Evolutionary conservation across 2,329 filamentous ascomycete species (phyloP).

Genomic region (Trichoderma semiorbis): DNA sequence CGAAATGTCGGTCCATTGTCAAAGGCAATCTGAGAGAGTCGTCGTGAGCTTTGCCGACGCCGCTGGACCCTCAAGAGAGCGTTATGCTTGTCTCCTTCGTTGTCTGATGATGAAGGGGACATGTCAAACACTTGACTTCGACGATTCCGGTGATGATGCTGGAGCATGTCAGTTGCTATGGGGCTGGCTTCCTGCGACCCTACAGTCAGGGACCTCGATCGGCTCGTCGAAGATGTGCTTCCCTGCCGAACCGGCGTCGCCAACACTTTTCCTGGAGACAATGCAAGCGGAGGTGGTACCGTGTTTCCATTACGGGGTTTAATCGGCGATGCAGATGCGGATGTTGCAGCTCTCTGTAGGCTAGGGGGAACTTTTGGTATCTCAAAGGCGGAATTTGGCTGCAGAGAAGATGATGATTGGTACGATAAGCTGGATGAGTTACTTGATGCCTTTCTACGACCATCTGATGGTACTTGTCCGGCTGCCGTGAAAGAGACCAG

Average conservation of each 20-base stretch:
- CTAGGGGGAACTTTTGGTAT: slow-evolving; percentile 59
- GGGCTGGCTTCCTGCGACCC: slow-evolving; percentile 90
- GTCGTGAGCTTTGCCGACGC: slow-evolving; percentile 89
- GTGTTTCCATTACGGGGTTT: slow-evolving; percentile 46
- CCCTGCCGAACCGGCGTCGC: slow-evolving; percentile 55
- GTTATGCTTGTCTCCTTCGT: slow-evolving; percentile 89
- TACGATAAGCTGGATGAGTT: slow-evolving; percentile 82
- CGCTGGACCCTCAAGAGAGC: slow-evolving; percentile 88
- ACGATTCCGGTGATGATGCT: slow-evolving; percentile 76
- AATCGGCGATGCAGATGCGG: slow-evolving; percentile 52
- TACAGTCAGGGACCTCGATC: slow-evolving; percentile 85
- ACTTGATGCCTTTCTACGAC: slow-evolving; percentile 84
- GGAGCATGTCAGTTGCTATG: slow-evolving; percentile 62
- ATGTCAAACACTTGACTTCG: slow-evolving; percentile 94
- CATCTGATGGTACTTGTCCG: slow-evolving; percentile 70
- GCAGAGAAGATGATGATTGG: slow-evolving; percentile 63
- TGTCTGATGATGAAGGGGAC: slow-evolving; percentile 96
- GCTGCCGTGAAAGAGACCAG: slow-evolving; percentile 87
- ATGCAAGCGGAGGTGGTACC: slow-evolving; percentile 48
- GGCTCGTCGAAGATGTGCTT: slow-evolving; percentile 60
- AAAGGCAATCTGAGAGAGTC: slow-evolving; percentile 86
- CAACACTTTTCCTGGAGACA: slow-evolving; percentile 62
- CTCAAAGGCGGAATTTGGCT: slow-evolving; percentile 68
- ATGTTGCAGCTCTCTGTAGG: slow-evolving; percentile 58
- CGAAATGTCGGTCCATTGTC: slow-evolving; percentile 82